Evolutionary conservation across 208 protist genomes (phyloP), one percentile per base, ranked within the genome.

Genomic region (Trypanosoma lewisi): DNA sequence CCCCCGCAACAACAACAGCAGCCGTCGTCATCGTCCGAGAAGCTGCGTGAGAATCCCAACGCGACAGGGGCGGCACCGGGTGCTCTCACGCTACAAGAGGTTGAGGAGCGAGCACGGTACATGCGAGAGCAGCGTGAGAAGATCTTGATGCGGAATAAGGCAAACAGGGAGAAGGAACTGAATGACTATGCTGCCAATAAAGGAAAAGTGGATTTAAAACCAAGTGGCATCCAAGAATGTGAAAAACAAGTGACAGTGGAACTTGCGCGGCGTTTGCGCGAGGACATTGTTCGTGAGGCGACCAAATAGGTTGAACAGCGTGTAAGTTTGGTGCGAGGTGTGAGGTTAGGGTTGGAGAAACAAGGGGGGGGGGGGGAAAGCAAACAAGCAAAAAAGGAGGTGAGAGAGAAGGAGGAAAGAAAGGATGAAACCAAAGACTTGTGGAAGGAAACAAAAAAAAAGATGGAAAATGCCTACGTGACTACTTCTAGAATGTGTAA

Each of bases 41-140:
- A 61, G 55, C 42, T 2, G 9, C 9, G 52, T 7, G 36, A 17
- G 31, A 28, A 14, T 31, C 30, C 41, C 47, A 42, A 23, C 19
- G 12, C 37, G 30, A 11, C 27, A 1, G 0, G 45, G 17, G 36
- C 64, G 19, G 12, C 28, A 28, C n/a, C 51, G 19, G 5, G 36
- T 33, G 1, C 63, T 17, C 27, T 53, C 17, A 80, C 73, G 31
- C 77, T 84, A 63, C 78, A 89, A 59, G 83, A 96, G 64, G 73
- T 96, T 21, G 83, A 90, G 51, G 70, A 57, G 37, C 71, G 85
- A 17, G 90, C 83, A 3, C 37, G 78, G 60, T 82, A 96, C 72
- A 93, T 96, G 84, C 68, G 80, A 33, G 73, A 92, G 74, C 90
- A 96, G 63, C 85, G 90, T 0, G 86, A 90, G 55, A 77, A 76